phyloP scores from a whole-genome alignment of 306 rosid genomes.

The Oemleria cerasiformis region DNA sequence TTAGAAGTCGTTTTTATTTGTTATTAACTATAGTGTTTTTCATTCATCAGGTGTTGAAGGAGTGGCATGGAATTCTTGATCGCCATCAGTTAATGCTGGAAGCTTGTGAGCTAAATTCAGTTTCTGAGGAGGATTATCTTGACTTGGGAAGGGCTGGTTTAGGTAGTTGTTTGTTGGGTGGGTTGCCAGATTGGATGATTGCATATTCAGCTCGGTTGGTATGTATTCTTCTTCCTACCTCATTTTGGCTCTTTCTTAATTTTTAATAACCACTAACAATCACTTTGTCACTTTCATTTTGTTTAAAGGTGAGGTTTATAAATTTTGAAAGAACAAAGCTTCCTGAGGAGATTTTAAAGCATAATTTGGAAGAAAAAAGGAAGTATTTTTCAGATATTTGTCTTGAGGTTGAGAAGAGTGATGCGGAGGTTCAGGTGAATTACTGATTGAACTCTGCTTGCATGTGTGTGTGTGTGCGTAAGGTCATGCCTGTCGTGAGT shows the following conservation, averaged over 20 bases:
- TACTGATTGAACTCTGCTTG: constrained; percentile 1
- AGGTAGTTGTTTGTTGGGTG: constrained; percentile 96
- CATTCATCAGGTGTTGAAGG: constrained; percentile 72
- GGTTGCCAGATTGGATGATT: constrained; percentile 94
- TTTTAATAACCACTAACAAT: constrained; percentile 5
- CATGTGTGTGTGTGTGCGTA: background rate
- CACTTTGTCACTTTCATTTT: constrained; percentile 27
- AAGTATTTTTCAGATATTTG: constrained; percentile 84
- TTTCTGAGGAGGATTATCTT: constrained; percentile 84
- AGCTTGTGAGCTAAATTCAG: constrained; percentile 81
- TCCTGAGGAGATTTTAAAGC: constrained; percentile 81
- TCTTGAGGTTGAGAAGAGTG: constrained; percentile 92
- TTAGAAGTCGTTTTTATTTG: constrained; percentile 9
- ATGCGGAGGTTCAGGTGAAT: constrained; percentile 91
- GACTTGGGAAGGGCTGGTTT: constrained; percentile 95
- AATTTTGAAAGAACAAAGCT: constrained; percentile 93
- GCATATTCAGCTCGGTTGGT: constrained; percentile 98
- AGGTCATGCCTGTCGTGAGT: background rate
- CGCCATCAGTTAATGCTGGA: constrained; percentile 85
- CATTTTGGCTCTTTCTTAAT: background rate
- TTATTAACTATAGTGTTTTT: constrained; percentile 28
- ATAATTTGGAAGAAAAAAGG: constrained; percentile 83
- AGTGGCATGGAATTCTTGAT: constrained; percentile 85
- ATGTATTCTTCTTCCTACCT: constrained; percentile 28
- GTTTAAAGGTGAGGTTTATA: constrained; percentile 81